phyloP scores from a whole-genome alignment of 2,329 filamentous ascomycete species.

The Epichloe brachyelytri region DNA sequence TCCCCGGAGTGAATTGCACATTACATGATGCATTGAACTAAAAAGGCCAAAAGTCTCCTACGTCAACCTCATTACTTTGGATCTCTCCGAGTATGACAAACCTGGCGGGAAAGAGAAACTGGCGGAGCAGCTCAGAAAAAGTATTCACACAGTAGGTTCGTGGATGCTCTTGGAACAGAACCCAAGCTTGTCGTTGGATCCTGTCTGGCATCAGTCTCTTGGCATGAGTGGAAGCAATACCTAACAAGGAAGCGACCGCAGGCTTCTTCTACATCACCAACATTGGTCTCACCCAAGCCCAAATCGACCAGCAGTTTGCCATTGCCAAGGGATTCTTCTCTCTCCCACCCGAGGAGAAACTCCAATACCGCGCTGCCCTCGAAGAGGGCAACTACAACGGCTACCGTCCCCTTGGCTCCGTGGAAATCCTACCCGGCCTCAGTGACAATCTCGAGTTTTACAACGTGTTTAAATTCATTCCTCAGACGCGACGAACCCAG shows the following conservation, averaged over 20 bases:
- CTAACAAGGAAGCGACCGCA: background rate
- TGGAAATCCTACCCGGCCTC: conserved; percentile 20
- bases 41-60: conserved; percentile 23
- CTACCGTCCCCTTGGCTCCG: conserved; percentile 33
- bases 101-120: conserved; percentile 41
- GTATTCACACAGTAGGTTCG: conserved; percentile 29
- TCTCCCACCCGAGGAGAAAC: conserved; percentile 43
- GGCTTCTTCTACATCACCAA: conserved; percentile 52
- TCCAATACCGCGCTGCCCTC: conserved; percentile 38
- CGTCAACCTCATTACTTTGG: conserved; percentile 45
- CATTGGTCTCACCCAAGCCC: conserved; percentile 46
- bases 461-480: conserved; percentile 28
- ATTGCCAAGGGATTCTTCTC: conserved; percentile 46
- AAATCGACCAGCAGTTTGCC: conserved; percentile 48
- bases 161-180: background rate
- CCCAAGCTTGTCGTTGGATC: too few species aligned
- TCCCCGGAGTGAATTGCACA: background rate
- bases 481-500: conserved; percentile 18
- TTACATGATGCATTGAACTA: too few species aligned
- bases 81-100: conserved; percentile 39
- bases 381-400: conserved; percentile 44
- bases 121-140: conserved; percentile 40
- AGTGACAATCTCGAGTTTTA: conserved; percentile 27
- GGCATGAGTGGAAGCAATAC: background rate
- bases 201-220: too few species aligned